Base-by-base conservation (phyloP, 306 rosid species). In the Prunus mongolica region DNA sequence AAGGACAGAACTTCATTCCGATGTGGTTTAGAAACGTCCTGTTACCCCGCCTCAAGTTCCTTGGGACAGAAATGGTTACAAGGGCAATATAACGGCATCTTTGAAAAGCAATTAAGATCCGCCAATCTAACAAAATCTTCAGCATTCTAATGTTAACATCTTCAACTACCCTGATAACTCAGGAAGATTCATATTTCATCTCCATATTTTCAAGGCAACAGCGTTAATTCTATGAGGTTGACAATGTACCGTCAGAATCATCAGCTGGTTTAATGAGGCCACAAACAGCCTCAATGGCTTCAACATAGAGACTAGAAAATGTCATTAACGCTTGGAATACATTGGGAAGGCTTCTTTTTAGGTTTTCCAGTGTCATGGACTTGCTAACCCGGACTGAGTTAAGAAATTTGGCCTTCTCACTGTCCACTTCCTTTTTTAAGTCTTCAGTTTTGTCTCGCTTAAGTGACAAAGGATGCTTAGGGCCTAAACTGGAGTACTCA, bases 401-500 rank as follows among this genome's bases (percentile, higher is more conserved):
- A 73, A 75, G 63, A 84, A 86, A 88, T 58, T 78, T 85, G 47
- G 72, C 86, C 81, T 75, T 84, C 82, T 86, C 92, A 16, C n/a
- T 52, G 16, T 89, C 97, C 79, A 75, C 81, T 65, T 79, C 97
- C 84, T 86, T 86, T 88, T 78, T 84, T 50, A 96, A 76, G 74
- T 84, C 93, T 76, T 89, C 96, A 3, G 73, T 68, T 86, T 92
- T 88, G 22, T 76, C 79, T 19, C 81, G 91, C 82, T 96, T 92
- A 6, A 82, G 62, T 1, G 75, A 67, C 65, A 92, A 57, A 2
- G 97, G 97, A 79, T 89, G 87, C 72, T 62, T 92, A 25, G 92
- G 93, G 85, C 81, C 80, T 86, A 86, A 44, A 82, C 70, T 28
- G 2, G 69, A 71, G 79, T 60, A 75, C 44, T 12, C 68, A 65